A percentile compares a stretch with the other conserved stretches of the same genome.
Evolutionary conservation across 1,139 yeast genomes (phyloP).

Genomic region (Pneumocystis canis): DNA sequence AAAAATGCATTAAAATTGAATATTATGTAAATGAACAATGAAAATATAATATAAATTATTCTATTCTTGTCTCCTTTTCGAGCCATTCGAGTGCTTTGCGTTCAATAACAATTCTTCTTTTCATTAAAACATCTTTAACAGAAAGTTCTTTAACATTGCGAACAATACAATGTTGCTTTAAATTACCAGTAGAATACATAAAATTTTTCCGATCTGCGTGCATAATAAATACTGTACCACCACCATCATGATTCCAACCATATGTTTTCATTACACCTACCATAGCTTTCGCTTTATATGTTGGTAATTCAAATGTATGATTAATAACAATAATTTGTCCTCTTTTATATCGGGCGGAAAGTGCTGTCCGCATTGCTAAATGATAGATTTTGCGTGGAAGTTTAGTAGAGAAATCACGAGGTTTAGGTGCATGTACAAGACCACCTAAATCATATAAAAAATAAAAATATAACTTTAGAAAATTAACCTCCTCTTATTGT

Average conservation of each 20-base stretch:
- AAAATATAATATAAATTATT: not conserved
- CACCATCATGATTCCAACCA: constrained; percentile 6
- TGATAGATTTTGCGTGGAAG: constrained; percentile 62
- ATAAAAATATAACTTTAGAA: not conserved
- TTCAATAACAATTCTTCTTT: not conserved
- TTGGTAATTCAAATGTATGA: constrained; percentile 31
- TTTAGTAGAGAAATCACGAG: constrained; percentile 81
- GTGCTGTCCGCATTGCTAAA: constrained; percentile 64
- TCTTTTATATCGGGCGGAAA: constrained; percentile 60
- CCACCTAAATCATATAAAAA: constrained; percentile 31
- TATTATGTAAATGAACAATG: not conserved
- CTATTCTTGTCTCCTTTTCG: not conserved
- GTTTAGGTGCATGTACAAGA: constrained; percentile 71
- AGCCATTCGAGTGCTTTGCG: not conserved
- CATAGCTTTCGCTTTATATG: constrained; percentile 12
- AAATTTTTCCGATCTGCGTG: not conserved
- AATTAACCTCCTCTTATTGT: constrained; percentile 51
- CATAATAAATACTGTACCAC: not conserved
- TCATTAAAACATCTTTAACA: not conserved
- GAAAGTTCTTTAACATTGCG: not conserved
- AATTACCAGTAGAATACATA: not conserved
- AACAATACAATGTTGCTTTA: not conserved
- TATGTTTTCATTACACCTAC: constrained; percentile 10
- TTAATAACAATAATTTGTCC: constrained; percentile 66
- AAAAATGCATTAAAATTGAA: not conserved